Evolutionary conservation across 768 basidiomycete species (phyloP).

Genomic region (Stropharia rugosoannulata): DNA sequence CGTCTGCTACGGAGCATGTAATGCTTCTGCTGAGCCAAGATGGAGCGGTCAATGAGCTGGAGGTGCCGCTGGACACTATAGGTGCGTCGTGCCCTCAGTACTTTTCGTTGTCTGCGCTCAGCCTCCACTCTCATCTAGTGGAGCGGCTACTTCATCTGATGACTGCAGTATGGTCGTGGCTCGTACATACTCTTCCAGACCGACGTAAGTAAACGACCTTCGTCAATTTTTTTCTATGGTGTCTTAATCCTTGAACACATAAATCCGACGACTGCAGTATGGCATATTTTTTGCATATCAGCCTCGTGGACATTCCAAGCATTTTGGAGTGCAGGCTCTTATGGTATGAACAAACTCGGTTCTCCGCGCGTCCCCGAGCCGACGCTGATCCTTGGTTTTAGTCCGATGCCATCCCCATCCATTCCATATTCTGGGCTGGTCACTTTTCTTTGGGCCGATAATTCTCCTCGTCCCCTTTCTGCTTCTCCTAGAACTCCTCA

Average conservation of each 20-base stretch:
- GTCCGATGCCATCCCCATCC: conserved; percentile 29
- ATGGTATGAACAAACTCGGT: conserved; percentile 10
- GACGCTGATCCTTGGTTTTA: background rate
- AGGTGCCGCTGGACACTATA: background rate
- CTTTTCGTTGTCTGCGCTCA: background rate
- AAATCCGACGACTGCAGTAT: background rate
- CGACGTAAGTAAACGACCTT: background rate
- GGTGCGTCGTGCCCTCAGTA: background rate
- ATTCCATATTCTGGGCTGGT: conserved; percentile 33
- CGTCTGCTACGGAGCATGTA: background rate
- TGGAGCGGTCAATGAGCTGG: background rate
- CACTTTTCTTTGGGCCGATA: conserved; percentile 44
- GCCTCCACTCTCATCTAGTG: background rate
- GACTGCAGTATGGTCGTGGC: background rate
- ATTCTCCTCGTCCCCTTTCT: conserved; percentile 34
- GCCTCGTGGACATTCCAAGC: conserved; percentile 15
- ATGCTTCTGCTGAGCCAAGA: background rate
- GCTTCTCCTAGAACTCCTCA: conserved; percentile 30
- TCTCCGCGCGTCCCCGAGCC: background rate
- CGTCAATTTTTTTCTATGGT: background rate
- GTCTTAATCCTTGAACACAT: background rate
- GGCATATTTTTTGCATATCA: background rate
- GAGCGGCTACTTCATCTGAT: background rate
- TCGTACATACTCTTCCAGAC: background rate
- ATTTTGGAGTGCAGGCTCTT: conserved; percentile 8